Base-by-base conservation (phyloP, 176 grass and related monocot species). In the Avena atlantica region DNA sequence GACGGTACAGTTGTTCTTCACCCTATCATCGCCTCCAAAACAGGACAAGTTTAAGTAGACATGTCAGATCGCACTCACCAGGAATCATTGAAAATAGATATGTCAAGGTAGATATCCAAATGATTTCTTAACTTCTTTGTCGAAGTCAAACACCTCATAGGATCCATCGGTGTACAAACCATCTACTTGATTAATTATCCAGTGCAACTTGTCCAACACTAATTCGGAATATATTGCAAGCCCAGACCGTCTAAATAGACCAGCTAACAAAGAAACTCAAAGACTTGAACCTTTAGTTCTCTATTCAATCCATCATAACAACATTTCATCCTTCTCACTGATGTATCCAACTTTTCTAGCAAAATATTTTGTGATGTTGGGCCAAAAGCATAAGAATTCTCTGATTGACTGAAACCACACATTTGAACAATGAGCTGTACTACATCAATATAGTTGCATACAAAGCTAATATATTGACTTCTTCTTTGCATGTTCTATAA, bases 231-330 rank as follows among this genome's bases (percentile, higher is more conserved):
- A 51, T 45, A 57, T 58, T 81, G 85, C 79, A 74, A 76, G 34
- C 67, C 90, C 79, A 9, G 76, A 81, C 9, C 93, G 69, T 87
- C 85, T 87, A 88, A 92, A 88, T 57, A 90, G 74, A 87, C 83
- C 86, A 73, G 76, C 81, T 61, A 96, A 82, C 77, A 98, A 88
- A 72, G 74, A 83, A 98, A 50, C 78, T 98, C 93, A 72, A 94
- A 77, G 37, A 98, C 83, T 78, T 93, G 89, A 78, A 84, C 74
- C 82, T 98, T 89, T 68, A 92, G 27, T 69, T 86, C 92, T 83
- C 81, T 87, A 83, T 56, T 79, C 78, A 95, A 89, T 60, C 90
- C 87, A 68, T 21, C 31, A 82, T 94, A 98, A 79, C 93, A 83
- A 31, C 73, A 91, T 63, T 71, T 80, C 87, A 98, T 87, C 70